A percentile compares a stretch with the other conserved stretches of the same genome.
phyloP scores from a whole-genome alignment of 805 yeast species.

The Sugiyamaella boreocaroliniensis region DNA sequence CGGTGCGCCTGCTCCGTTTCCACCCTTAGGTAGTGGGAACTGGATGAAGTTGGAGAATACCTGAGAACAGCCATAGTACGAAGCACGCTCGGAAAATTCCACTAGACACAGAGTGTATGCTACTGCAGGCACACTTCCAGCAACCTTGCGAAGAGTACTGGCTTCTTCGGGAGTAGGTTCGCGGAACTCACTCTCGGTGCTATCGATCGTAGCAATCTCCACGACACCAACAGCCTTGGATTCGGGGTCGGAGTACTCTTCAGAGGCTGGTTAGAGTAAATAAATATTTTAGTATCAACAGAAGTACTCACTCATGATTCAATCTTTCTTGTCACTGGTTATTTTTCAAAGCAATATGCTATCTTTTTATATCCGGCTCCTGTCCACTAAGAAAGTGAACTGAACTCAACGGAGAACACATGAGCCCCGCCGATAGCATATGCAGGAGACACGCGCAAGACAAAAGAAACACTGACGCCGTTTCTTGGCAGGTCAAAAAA shows the following conservation, averaged over 20 bases:
- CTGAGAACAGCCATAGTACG: conserved; percentile 44
- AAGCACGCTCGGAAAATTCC: conserved; percentile 52
- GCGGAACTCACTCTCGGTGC: background rate
- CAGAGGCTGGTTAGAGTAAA: background rate
- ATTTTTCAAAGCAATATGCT: background rate
- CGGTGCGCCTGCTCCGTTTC: conserved; percentile 42
- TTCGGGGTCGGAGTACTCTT: background rate
- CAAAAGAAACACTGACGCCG: background rate
- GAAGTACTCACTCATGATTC: background rate
- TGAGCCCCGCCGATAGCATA: background rate
- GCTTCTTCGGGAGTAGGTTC: conserved; percentile 11
- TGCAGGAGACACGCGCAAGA: background rate
- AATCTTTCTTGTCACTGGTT: background rate
- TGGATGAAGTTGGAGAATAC: conserved; percentile 44
- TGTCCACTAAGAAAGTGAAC: too few species aligned
- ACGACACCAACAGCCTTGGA: background rate
- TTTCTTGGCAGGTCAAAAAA: background rate
- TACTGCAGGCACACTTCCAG: conserved; percentile 10
- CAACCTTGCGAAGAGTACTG: conserved; percentile 10
- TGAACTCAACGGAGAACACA: too few species aligned
- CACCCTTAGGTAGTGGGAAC: conserved; percentile 45
- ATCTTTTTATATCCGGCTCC: too few species aligned
- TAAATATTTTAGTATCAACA: too few species aligned
- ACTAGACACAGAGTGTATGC: conserved; percentile 26
- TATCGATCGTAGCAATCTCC: background rate